Base-by-base conservation (phyloP, 768 basidiomycete genomes). In the Rhizopogon rudus region DNA sequence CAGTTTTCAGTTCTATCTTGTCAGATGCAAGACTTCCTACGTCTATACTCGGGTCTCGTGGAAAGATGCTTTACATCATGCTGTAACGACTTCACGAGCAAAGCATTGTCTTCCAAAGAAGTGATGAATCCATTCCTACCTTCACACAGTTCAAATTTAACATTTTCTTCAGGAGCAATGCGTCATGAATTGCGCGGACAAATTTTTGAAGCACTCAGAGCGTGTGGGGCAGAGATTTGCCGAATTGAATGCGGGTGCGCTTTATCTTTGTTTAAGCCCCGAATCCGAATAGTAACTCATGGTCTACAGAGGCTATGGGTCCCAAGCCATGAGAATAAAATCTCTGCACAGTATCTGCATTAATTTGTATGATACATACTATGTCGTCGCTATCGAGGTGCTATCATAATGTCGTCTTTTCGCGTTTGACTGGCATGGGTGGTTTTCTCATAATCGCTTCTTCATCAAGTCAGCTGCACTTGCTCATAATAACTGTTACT, bases 11-110 rank as follows among this genome's bases (percentile, higher is more conserved):
- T 44, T 40, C 33, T 41, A 20, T 53, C 41, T 56, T 40, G 12
- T 44, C 67, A 98, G 95, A 96, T 99, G 94, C 92, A 96, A 80
- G 96, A 98, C 77, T 98, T 99, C 66, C 78, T 99, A 78, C 82
- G 81, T 66, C 87, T 98, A 73, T 98, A 99, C 74, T 90, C 93
- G 22, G 88, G 86, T 67, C 81, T 99, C 54, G 93, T 95, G 33
- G 96, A 98, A 70, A 86, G 91, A 63, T 99, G 96, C 72, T 99
- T 99, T 81, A 93, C 79, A 63, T 79, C 91, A 13, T 99, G 96
- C 70, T 88, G 88, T 65, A 95, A 95, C 69, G 96, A 99, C 69
- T 98, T 99, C 65, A 98, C 95, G 25, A 91, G 88, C 78, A 97
- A 93, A 74, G 85, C 93, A 0, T 75, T 99, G 55, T 91, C 88